A percentile compares a stretch with the other conserved stretches of the same genome.
Conservation (phyloP, 805 yeast species). For the Metschnikowia lachancei region DNA sequence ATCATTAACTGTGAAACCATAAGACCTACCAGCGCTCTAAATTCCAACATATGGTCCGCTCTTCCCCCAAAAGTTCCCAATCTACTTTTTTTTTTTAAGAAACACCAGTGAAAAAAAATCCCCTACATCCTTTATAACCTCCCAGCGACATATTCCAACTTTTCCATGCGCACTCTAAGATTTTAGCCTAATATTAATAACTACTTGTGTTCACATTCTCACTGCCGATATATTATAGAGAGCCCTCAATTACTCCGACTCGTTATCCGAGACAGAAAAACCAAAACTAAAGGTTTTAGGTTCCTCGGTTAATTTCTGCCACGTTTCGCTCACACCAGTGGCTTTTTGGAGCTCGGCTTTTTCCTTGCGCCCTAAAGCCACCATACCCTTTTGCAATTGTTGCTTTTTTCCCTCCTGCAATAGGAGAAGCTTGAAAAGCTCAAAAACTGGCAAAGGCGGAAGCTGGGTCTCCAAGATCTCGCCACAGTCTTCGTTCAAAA, state of each 20-base stretch:
- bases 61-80: too few relatives aligned
- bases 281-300: constrained; percentile 29
- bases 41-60: too few relatives aligned
- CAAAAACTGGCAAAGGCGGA: constrained; percentile 57
- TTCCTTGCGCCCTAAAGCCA: constrained; percentile 34
- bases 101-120: too few relatives aligned
- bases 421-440: constrained; percentile 55
- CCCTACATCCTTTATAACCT: too few relatives aligned
- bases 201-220: not conserved
- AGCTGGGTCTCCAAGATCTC: constrained; percentile 38
- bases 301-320: constrained; percentile 46
- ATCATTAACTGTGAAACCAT: too few relatives aligned
- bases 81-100: too few relatives aligned
- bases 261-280: constrained; percentile 22
- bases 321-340: constrained; percentile 46
- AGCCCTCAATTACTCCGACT: not conserved
- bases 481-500: constrained; percentile 64
- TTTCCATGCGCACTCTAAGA: too few relatives aligned
- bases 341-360: constrained; percentile 24
- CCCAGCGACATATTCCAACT: too few relatives aligned
- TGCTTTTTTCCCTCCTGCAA: constrained; percentile 35
- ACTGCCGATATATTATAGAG: not conserved
- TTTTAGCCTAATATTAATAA: too few relatives aligned
- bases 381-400: constrained; percentile 33
- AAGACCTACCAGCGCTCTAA: too few relatives aligned